Base-by-base conservation (phyloP, 1,284 basidiomycete genomes). In the Schizophyllum amplum region DNA sequence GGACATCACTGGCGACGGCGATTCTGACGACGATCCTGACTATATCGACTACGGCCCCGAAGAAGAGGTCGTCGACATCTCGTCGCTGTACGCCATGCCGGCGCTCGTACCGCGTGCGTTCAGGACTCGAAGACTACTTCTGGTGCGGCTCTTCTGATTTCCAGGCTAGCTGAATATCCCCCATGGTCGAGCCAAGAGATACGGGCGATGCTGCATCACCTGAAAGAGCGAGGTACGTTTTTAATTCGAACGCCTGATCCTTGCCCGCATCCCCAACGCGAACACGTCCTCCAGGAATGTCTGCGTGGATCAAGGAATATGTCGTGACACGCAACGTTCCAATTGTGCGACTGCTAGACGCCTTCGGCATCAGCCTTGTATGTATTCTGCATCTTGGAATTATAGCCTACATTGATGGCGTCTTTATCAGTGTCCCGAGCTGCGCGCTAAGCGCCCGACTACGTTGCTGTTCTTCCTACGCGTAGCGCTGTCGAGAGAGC, bases 351-450 rank as follows among this genome's bases (percentile, higher is more conserved):
- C 73, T 95, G 2, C 72, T 96, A 24, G 78, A 83, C 57, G 87
- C 86, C 0, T 88, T 95, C 63, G 88, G 86, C 11, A 77, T 94
- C 51, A 72, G 81, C 54, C 73, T 94, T 60, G 93, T 94, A 65
- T 62, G 83, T 65, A 33, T 23, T 24, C 26, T 47, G 47, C 51
- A 55, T 53, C 52, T 22, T 22, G 47, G 27, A 27, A 47, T 1
- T 25, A 50, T 2, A 21, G 3, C 13, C 3, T 21, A 11, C 24
- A n/a, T n/a, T n/a, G n/a, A n/a, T 23, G 15, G 47, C 42, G 54
- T 15, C 25, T 60, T 56, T 46, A 22, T 48, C 57, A 83, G 84
- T 82, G 80, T 63, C 73, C 78, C 61, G 83, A 83, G 64, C 69
- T 86, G 56, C 75, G 79, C 67, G 64, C 68, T 17, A 83, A 84